Percentiles rank a stretch among this genome's conserved stretches.
Evolutionary conservation across 177 flowering plant species (phyloP).

Genomic region (Tripterygium wilfordii): DNA sequence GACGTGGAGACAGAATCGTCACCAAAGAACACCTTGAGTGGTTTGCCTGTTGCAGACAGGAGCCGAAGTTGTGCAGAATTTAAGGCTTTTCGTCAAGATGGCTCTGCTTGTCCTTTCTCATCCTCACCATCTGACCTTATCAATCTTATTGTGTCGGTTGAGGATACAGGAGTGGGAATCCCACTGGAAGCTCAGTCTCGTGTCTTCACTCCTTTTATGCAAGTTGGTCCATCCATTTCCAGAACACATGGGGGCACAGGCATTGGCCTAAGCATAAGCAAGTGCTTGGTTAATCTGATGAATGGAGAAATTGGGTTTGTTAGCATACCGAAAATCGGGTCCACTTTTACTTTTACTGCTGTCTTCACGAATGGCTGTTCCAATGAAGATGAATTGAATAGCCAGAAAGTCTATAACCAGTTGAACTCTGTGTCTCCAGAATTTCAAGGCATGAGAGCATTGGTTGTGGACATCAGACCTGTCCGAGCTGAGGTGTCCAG

Average conservation of each 20-base stretch:
- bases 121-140: slow-evolving; percentile 44
- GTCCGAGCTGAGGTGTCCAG: slow-evolving; percentile 82
- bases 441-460: slow-evolving; percentile 70
- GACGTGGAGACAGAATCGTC: slow-evolving; percentile 38
- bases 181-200: slow-evolving; percentile 68
- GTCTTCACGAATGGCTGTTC: slow-evolving; percentile 48
- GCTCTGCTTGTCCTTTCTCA: too few relatives aligned
- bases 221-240: slow-evolving; percentile 93
- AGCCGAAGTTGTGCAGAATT: too few relatives aligned
- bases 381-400: slow-evolving; percentile 24
- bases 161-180: slow-evolving; percentile 94
- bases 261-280: slow-evolving; percentile 88
- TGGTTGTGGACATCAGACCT: slow-evolving; percentile 70
- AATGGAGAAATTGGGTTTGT: slow-evolving; percentile 74
- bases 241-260: slow-evolving; percentile 93
- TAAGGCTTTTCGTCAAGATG: slow-evolving; percentile 14
- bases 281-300: slow-evolving; percentile 89
- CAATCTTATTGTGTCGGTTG: slow-evolving; percentile 61
- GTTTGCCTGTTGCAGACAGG: too few relatives aligned
- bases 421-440: slow-evolving; percentile 41
- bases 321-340: slow-evolving; percentile 78
- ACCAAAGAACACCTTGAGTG: too few relatives aligned
- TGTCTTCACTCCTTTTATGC: slow-evolving; percentile 90
- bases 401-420: slow-evolving; percentile 36
- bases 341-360: slow-evolving; percentile 82